phyloP scores from a whole-genome alignment of 495 filamentous ascomycete species.

The Letharia columbiana region DNA sequence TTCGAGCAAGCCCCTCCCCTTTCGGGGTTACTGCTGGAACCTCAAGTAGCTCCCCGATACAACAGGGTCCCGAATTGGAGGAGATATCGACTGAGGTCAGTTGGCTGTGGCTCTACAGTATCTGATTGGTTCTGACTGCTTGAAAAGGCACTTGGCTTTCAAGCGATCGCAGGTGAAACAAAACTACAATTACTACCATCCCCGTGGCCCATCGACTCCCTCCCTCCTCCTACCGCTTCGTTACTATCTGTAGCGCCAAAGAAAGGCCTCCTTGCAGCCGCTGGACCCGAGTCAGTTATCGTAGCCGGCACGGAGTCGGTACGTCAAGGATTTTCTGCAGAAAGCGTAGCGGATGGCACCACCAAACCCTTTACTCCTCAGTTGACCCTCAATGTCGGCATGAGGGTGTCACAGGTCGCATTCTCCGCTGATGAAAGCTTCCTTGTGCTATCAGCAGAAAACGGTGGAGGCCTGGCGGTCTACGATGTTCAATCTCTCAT shows the following conservation, averaged over 20 bases:
- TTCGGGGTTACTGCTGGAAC: slow-evolving; percentile 28
- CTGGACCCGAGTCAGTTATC: slow-evolving; percentile 68
- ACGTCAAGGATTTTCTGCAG: slow-evolving; percentile 59
- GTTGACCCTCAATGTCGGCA: slow-evolving; percentile 58
- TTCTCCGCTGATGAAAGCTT: slow-evolving; percentile 82
- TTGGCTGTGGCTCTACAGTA: background rate
- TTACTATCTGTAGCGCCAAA: slow-evolving; percentile 75
- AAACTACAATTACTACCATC: slow-evolving; percentile 73
- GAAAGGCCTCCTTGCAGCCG: slow-evolving; percentile 78
- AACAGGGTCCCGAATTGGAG: slow-evolving; percentile 48
- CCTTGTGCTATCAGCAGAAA: slow-evolving; percentile 74
- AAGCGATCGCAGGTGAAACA: slow-evolving; percentile 66
- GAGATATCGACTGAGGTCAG: slow-evolving; percentile 52
- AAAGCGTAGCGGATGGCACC: slow-evolving; percentile 46
- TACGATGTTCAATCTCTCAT: slow-evolving; percentile 63
- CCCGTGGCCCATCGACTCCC: slow-evolving; percentile 61
- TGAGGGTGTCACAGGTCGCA: slow-evolving; percentile 76
- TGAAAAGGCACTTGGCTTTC: slow-evolving; percentile 69
- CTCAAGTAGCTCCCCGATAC: slow-evolving; percentile 24
- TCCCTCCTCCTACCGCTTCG: slow-evolving; percentile 75
- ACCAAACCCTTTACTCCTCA: slow-evolving; percentile 66
- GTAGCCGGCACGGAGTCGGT: slow-evolving; percentile 70
- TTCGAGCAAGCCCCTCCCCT: slow-evolving; percentile 42
- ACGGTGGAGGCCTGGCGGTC: slow-evolving; percentile 71
- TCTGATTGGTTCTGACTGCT: slow-evolving; percentile 11